Evolutionary conservation across 2,329 filamentous ascomycete genomes (phyloP), one percentile per base, ranked within the genome.

Genomic region (Fusarium sp.): DNA sequence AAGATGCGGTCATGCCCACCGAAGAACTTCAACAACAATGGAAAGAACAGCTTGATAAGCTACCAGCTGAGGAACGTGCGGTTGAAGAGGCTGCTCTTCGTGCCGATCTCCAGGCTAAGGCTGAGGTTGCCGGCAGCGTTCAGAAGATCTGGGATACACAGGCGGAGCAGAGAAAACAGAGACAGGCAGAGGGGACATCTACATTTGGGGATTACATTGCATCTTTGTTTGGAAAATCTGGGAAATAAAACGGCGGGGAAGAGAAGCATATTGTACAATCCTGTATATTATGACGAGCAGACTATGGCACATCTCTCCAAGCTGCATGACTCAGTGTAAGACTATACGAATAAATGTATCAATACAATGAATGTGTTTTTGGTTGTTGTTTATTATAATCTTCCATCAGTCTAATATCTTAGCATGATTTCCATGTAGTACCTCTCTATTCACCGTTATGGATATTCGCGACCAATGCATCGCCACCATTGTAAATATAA

Each of bases 41-140:
- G 79, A 86, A 87, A 77, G 85, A 89, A 73, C 84, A 86, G 74
- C 81, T 93, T 50, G 86, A 90, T 57, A 87, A 90, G 75, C 81
- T 92, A 57, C 86, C 86, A 9, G 87, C 87, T 56, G 84, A 85
- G 64, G 90, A 93, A 80, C 85, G 89, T 33, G 84, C 85, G 47
- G 81, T 91, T 23, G 92, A 94, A 80, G 88, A 92, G 80, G 87
- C 88, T 67, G 89, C 92, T 25, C 84, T 93, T 69, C 85, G 86
- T 66, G 90, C 89, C 11, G 91, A 94, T 82, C 82, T 88, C 63
- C 84, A 88, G 77, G 87, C 88, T 72, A 90, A 90, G 79, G 81
- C 86, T 53, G 87, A 92, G 75, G 85, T 93, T 77, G 88, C 90
- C 77, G 85, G 90, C 74, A 89, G 87, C 79, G 87, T 87, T 72